Conservation (phyloP, 2,329 filamentous ascomycete species). For the Ploettnerulaceae sp. region DNA sequence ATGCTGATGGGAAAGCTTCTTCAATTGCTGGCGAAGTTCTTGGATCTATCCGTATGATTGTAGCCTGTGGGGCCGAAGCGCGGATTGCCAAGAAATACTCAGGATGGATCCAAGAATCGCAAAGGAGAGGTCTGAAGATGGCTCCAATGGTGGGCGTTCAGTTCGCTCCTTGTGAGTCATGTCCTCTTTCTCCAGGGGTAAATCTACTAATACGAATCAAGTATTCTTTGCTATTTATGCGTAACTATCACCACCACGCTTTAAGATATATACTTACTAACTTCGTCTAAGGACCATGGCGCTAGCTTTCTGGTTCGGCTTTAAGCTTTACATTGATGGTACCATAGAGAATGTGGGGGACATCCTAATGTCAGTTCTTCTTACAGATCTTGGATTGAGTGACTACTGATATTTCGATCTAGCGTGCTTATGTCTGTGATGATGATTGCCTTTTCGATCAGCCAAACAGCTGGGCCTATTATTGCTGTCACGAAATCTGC, state of each 20-base stretch:
- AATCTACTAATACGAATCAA: conserved; percentile 10
- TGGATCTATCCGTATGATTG: conserved; percentile 55
- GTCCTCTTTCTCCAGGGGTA: not conserved
- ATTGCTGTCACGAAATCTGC: conserved; percentile 44
- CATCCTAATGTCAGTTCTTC: conserved; percentile 46
- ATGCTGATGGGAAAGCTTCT: conserved; percentile 52
- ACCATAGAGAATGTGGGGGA: conserved; percentile 46
- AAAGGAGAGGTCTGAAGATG: conserved; percentile 43
- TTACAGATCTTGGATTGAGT: not conserved
- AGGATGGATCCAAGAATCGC: conserved; percentile 50
- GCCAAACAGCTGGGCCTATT: conserved; percentile 52
- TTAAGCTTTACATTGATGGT: conserved; percentile 44
- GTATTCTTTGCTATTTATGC: conserved; percentile 36
- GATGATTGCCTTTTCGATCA: conserved; percentile 52
- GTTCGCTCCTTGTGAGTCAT: conserved; percentile 40
- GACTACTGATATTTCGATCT: too few species aligned
- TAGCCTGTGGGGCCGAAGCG: conserved; percentile 56
- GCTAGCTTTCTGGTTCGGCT: conserved; percentile 59
- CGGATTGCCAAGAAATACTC: conserved; percentile 50
- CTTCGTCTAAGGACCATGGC: conserved; percentile 44
- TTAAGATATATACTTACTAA: not conserved
- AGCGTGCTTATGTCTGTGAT: conserved; percentile 47
- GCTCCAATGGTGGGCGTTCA: conserved; percentile 49
- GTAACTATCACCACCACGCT: conserved; percentile 4
- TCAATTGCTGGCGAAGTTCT: conserved; percentile 59